A percentile compares a stretch with the other conserved stretches of the same genome.
Conservation (phyloP, 2,329 filamentous ascomycete species). For the Pezicula radicicola region DNA sequence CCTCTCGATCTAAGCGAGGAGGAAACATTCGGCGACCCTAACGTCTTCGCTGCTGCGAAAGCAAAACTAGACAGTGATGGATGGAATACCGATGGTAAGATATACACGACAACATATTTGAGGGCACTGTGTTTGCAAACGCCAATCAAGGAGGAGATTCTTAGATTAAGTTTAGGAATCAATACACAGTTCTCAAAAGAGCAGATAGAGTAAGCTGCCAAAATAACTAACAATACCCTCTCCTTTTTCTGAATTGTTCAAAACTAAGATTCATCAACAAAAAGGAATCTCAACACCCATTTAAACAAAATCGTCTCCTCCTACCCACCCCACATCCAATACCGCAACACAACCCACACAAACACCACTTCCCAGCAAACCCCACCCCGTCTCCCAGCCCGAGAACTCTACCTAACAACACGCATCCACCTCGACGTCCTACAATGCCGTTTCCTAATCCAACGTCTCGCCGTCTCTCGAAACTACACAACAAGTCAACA, state of each 20-base stretch:
- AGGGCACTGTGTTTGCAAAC: not conserved
- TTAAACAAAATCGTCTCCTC: not conserved
- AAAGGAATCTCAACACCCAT: not conserved
- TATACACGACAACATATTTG: not conserved
- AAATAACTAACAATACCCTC: not conserved
- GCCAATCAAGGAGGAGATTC: slow-evolving; percentile 3
- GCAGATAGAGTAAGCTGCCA: not conserved
- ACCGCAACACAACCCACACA: not conserved
- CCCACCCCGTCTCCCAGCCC: not conserved
- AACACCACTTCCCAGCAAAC: not conserved
- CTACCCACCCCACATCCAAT: not conserved
- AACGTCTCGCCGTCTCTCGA: not conserved
- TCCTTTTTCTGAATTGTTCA: not conserved
- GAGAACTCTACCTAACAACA: not conserved
- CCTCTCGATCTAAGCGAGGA: slow-evolving; percentile 7
- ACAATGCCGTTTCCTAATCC: slow-evolving; percentile 2
- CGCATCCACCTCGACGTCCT: slow-evolving; percentile 1
- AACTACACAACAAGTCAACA: not conserved
- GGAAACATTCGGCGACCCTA: not conserved
- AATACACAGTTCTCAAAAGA: not conserved
- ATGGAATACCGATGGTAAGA: slow-evolving; percentile 8
- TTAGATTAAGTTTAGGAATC: slow-evolving; percentile 1
- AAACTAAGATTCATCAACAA: not conserved
- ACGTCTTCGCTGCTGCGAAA: not conserved
- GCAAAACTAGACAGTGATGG: slow-evolving; percentile 3